phyloP scores from a whole-genome alignment of 345 rosid species.

The Eucalyptus tenuipes region DNA sequence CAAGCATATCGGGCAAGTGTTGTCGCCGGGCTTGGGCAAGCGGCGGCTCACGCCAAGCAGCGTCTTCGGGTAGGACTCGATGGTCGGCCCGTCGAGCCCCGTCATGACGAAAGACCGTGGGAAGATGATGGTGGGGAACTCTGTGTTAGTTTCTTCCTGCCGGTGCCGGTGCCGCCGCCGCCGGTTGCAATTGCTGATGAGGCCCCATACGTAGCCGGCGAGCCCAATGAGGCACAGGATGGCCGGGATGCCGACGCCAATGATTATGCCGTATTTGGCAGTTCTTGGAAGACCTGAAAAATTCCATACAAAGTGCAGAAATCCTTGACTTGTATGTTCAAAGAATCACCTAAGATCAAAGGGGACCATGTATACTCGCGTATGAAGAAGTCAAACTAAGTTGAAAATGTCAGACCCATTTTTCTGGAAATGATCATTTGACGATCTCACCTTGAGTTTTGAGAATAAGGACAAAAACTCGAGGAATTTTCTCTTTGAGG shows the following conservation, averaged over 20 bases:
- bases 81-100: slow-evolving; percentile 29
- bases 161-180: background rate
- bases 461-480: background rate
- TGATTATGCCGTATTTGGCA: slow-evolving; percentile 28
- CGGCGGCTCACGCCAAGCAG: slow-evolving; percentile 32
- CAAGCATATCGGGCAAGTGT: slow-evolving; percentile 43
- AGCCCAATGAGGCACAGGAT: slow-evolving; percentile 26
- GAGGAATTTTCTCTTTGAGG: background rate
- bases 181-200: background rate
- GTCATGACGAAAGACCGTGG: background rate
- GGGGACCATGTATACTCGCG: background rate
- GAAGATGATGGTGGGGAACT: background rate
- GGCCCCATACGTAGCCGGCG: slow-evolving; percentile 3
- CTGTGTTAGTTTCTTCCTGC: background rate
- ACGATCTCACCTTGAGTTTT: background rate
- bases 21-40: slow-evolving; percentile 33
- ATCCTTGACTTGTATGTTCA: background rate
- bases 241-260: slow-evolving; percentile 42
- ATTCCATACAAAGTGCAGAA: no score
- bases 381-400: background rate
- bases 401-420: background rate
- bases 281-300: slow-evolving; percentile 9
- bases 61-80: slow-evolving; percentile 48
- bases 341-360: background rate
- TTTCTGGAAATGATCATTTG: background rate